Conservation (phyloP, 768 basidiomycete species). For the Tricholoma saponaceum region DNA sequence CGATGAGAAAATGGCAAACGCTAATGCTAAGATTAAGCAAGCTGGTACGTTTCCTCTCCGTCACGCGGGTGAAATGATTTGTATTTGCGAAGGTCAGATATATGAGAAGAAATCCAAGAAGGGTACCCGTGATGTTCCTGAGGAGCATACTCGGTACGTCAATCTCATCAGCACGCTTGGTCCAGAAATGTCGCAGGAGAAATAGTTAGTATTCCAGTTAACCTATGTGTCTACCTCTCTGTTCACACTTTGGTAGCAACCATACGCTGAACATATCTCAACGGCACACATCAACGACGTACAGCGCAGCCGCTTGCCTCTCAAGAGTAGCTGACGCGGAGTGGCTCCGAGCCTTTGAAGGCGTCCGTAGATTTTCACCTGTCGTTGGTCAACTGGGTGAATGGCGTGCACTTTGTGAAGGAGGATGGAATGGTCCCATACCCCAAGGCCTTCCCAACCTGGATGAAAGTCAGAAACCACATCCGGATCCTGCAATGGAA, state of each 20-base stretch:
- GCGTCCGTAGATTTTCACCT: slow-evolving; percentile 62
- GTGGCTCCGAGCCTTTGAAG: slow-evolving; percentile 71
- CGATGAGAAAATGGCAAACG: slow-evolving; percentile 62
- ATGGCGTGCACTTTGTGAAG: slow-evolving; percentile 74
- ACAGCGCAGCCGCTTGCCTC: slow-evolving; percentile 59
- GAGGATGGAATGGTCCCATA: slow-evolving; percentile 57
- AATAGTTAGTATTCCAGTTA: slow-evolving; percentile 53
- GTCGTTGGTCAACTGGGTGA: slow-evolving; percentile 67
- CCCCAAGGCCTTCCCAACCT: slow-evolving; percentile 41
- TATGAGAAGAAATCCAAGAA: slow-evolving; percentile 84
- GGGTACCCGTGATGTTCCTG: slow-evolving; percentile 57
- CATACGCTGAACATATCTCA: slow-evolving; percentile 62
- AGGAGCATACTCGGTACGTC: slow-evolving; percentile 78
- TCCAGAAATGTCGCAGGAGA: slow-evolving; percentile 76
- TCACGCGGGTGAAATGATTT: not conserved
- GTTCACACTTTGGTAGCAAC: slow-evolving; percentile 40
- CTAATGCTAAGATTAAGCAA: slow-evolving; percentile 74
- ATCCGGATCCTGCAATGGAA: not conserved
- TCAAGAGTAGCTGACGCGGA: slow-evolving; percentile 75
- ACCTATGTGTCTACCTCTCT: not conserved
- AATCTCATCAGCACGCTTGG: slow-evolving; percentile 67
- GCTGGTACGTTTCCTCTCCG: slow-evolving; percentile 44
- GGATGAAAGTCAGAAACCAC: slow-evolving; percentile 11
- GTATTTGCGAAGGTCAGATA: slow-evolving; percentile 44
- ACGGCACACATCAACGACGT: slow-evolving; percentile 53